phyloP scores from a whole-genome alignment of 1,139 yeast genomes.

The Wickerhamomyces sp. region DNA sequence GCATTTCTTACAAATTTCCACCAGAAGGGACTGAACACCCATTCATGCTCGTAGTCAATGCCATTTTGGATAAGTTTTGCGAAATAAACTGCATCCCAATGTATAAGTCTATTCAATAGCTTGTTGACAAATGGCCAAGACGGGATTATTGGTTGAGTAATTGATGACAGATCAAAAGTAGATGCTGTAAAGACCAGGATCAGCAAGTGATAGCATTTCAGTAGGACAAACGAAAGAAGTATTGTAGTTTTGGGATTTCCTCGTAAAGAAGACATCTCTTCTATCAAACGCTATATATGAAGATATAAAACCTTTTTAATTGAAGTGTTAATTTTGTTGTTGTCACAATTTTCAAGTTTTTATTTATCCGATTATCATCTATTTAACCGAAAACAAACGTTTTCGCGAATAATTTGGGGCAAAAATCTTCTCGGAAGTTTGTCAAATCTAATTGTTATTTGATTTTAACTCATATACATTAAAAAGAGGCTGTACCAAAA shows the following conservation, averaged over 20 bases:
- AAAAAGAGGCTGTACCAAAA: too few relatives aligned
- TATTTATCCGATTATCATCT: not conserved
- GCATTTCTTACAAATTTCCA: constrained; percentile 30
- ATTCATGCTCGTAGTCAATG: constrained; percentile 73
- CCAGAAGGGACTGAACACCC: constrained; percentile 86
- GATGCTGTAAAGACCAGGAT: constrained; percentile 2
- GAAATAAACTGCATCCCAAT: constrained; percentile 89
- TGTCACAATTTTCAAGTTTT: not conserved
- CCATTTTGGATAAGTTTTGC: constrained; percentile 47
- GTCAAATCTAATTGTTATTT: too few relatives aligned
- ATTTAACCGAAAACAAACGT: not conserved
- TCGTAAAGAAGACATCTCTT: not conserved
- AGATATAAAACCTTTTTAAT: not conserved
- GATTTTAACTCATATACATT: too few relatives aligned
- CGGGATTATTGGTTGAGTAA: not conserved
- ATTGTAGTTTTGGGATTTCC: constrained; percentile 3
- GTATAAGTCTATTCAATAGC: constrained; percentile 45
- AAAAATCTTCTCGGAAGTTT: too few relatives aligned
- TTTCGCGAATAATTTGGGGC: not conserved
- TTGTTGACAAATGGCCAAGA: not conserved
- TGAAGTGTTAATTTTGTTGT: not conserved
- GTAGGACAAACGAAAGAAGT: constrained; percentile 15
- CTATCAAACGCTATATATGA: not conserved
- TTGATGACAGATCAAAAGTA: constrained; percentile 22
- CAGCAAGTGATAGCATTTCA: constrained; percentile 2